These are phyloP conservation scores for Pisolithus thermaeus DNA, from an alignment of 1,284 basidiomycete species.

Conservation along the genomic window DNA sequence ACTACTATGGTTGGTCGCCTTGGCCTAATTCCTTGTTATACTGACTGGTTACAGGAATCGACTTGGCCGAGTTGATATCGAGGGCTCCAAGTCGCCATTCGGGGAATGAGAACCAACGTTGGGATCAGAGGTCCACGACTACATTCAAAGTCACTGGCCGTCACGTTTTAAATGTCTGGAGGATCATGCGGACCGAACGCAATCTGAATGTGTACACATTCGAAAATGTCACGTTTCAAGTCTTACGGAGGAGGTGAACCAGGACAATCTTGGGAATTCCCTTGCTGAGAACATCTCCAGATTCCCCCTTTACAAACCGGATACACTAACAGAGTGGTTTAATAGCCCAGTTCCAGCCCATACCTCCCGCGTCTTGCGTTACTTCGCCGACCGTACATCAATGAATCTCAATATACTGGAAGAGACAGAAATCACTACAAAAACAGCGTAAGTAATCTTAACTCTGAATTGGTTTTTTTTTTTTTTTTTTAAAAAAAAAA, in stretches of 20 bases:
- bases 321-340: conserved; percentile 73
- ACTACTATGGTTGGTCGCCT: conserved; percentile 46
- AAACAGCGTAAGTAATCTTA: conserved; percentile 67
- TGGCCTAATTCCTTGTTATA: neutral
- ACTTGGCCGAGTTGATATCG: conserved; percentile 62
- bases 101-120: conserved; percentile 51
- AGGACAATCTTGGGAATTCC: neutral
- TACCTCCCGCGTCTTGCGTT: conserved; percentile 49
- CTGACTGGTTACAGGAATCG: conserved; percentile 47
- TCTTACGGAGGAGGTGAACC: conserved; percentile 64
- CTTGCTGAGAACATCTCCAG: conserved; percentile 33
- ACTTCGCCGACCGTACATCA: conserved; percentile 58
- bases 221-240: conserved; percentile 84
- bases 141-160: conserved; percentile 84
- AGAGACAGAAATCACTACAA: conserved; percentile 75
- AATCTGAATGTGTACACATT: conserved; percentile 80
- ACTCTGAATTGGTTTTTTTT: neutral
- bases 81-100: conserved; percentile 49
- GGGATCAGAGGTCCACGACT: conserved; percentile 73
- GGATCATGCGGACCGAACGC: conserved; percentile 85
- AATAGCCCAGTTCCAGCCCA: conserved; percentile 53
- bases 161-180: conserved; percentile 91
- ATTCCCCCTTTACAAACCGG: conserved; percentile 68
- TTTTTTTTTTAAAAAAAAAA: too few relatives aligned
- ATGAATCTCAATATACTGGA: conserved; percentile 78